phyloP scores from a whole-genome alignment of 495 filamentous ascomycete genomes.

The Cenococcum geophilum region DNA sequence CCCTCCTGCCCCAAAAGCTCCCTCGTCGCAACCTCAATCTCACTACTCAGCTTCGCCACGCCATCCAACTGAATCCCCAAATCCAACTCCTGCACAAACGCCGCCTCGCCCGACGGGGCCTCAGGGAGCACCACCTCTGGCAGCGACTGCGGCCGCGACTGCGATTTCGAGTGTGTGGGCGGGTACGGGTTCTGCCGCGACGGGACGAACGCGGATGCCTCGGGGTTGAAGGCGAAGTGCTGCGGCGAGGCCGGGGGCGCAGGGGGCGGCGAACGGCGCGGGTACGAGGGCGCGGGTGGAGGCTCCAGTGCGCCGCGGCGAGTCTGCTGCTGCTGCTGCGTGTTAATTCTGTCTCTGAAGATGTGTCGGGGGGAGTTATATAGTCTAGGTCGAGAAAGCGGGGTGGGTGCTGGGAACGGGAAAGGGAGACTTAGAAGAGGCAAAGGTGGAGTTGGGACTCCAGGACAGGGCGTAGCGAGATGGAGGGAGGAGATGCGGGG shows the following conservation, averaged over 20 bases:
- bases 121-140: too few species aligned
- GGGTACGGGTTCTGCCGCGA: background rate
- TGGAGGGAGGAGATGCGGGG: background rate
- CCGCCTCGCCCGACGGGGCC: too few species aligned
- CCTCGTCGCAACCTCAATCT: too few species aligned
- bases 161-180: background rate
- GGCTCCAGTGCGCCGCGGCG: background rate
- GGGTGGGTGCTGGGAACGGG: background rate
- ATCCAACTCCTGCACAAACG: too few species aligned
- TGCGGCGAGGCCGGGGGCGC: background rate
- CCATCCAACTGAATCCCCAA: too few species aligned
- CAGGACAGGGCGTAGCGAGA: background rate
- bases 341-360: background rate
- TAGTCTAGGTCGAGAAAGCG: background rate
- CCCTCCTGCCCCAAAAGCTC: too few species aligned
- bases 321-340: background rate
- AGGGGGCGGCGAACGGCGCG: conserved; percentile 7
- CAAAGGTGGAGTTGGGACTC: background rate
- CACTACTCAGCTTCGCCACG: too few species aligned
- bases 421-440: background rate
- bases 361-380: too few species aligned
- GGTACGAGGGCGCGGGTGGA: background rate
- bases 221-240: conserved; percentile 27
- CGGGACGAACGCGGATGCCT: conserved; percentile 24
- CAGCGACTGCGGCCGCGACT: too few species aligned